Base-by-base conservation (phyloP, 164 flowering plant species). In the Berberis thunbergii region DNA sequence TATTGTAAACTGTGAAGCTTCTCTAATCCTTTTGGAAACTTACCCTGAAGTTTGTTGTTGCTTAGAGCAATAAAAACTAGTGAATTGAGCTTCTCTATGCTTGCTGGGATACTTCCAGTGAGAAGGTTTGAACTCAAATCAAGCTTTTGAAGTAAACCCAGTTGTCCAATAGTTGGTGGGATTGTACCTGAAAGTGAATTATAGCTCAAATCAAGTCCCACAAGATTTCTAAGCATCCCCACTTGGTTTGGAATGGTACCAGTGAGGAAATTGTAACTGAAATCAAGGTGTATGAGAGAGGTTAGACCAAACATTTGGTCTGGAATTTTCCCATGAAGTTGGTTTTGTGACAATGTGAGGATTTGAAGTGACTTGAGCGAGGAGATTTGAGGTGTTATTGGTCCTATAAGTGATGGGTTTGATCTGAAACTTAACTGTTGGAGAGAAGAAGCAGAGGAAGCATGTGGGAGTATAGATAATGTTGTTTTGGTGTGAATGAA, bases 341-440 rank as follows among this genome's bases (percentile, higher is more conserved):
- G 64, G 74, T 88, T 91, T 45, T 87, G 93, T 1, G 96, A 88
- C 72, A 91, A 73, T 54, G 91, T 91, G 76, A 91, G 94, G 67
- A 85, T 75, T 56, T 82, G 72, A 0, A 91, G 79, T 39, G 86
- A 83, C 59, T 71, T 79, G 0, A 91, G 57, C 6, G 78, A 71
- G 38, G 86, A 79, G 26, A 91, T 64, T 60, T 77, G 83, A 67
- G 86, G 68, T 56, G 97, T 96, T 71, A 88, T 88, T 44, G 81
- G 72, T 9, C 94, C 96, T 48, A 67, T 49, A 3, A 91, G 78
- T 0, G 88, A 78, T 1, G 80, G 85, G 65, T 91, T 91, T 61
- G 93, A 79, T 73, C 89, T 70, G 9, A 91, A 80, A 61, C 95
- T 88, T n/a, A 88, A 84, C 72, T 91, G 96, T 63, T 81, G 87